These are phyloP conservation scores for Colletotrichum brevisporum DNA, from an alignment of 2,329 filamentous ascomycete species.

Conservation along the genomic window DNA sequence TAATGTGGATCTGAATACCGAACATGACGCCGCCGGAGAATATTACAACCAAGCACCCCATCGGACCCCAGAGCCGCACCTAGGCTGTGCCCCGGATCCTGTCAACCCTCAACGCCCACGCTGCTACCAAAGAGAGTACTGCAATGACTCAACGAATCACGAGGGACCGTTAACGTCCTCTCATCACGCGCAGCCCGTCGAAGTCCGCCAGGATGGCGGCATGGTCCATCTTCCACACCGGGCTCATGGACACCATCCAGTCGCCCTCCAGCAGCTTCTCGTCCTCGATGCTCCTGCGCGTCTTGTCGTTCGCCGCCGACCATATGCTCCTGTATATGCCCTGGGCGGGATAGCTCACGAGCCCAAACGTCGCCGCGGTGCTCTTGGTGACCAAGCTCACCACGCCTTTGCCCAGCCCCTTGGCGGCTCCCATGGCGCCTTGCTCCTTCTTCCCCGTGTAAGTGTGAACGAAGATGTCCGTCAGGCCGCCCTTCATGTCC, in stretches of 20 bases:
- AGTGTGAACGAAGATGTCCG: slow-evolving; percentile 39
- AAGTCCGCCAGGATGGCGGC: slow-evolving; percentile 40
- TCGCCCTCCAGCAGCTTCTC: slow-evolving; percentile 37
- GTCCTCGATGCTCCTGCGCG: slow-evolving; percentile 33
- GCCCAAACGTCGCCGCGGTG: slow-evolving; percentile 35
- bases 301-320: slow-evolving; percentile 22
- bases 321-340: slow-evolving; percentile 38
- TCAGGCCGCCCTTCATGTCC: slow-evolving; percentile 37
- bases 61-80: background rate
- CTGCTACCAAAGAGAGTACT: background rate
- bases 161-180: background rate
- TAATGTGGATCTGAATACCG: background rate
- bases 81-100: background rate
- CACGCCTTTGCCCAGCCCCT: slow-evolving; percentile 39
- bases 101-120: slow-evolving; percentile 20
- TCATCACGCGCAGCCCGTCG: slow-evolving; percentile 28
- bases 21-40: slow-evolving; percentile 6
- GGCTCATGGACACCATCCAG: slow-evolving; percentile 38
- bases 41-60: background rate
- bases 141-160: background rate
- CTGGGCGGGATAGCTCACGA: slow-evolving; percentile 41
- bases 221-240: slow-evolving; percentile 35
- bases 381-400: slow-evolving; percentile 40
- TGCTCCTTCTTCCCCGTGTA: slow-evolving; percentile 39
- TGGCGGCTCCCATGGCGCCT: slow-evolving; percentile 36